Evolutionary conservation across 2,329 filamentous ascomycete species (phyloP), one percentile per base, ranked within the genome.

Genomic region (Phyllosticta citribraziliensis): DNA sequence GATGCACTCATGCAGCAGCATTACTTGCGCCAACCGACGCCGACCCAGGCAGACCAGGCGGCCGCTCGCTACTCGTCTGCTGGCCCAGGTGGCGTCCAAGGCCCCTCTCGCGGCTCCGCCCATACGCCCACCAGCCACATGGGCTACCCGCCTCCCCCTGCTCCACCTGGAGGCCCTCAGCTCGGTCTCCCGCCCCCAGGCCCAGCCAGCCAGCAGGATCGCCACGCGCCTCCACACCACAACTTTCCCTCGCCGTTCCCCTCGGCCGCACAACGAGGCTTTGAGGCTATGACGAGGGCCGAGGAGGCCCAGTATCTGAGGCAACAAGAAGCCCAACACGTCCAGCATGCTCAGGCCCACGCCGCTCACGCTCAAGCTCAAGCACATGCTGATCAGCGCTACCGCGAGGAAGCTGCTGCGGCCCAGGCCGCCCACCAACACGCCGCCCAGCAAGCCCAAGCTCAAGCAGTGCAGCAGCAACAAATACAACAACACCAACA

Each of bases 51-150:
- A n/a, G 58, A 60, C 25, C 58, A 55, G 11, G 35, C 58, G n/a
- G 58, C 58, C 27, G 55, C 58, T 10, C 58, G 58, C 12, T 60
- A 55, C 58, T 24, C 54, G 12, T 56, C 58, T 33, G 58, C 54
- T 53, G 55, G 55, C 8, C 58, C 53, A 22, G 54, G 12, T 3
- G 58, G 55, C 33, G 40, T 50, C 35, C 55, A 40, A 30, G 53
- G 47, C 5, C 54, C 58, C 9, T 47, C 54, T 22, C 58, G 58
- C 54, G 55, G 25, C 30, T 40, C 33, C 14, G 25, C 58, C 5
- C 58, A 61, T 25, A 61, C 58, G n/a, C 58, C 58, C 6, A 57
- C 54, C n/a, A 50, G 54, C n/a, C 58, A 61, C 12, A 52, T 61
- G 47, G 53, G 54, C 11, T 61, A 61, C 27, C 58, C 58, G 6